Conservation (phyloP, 2,329 filamentous ascomycete genomes). For the Phaeosphaeria sp. region DNA sequence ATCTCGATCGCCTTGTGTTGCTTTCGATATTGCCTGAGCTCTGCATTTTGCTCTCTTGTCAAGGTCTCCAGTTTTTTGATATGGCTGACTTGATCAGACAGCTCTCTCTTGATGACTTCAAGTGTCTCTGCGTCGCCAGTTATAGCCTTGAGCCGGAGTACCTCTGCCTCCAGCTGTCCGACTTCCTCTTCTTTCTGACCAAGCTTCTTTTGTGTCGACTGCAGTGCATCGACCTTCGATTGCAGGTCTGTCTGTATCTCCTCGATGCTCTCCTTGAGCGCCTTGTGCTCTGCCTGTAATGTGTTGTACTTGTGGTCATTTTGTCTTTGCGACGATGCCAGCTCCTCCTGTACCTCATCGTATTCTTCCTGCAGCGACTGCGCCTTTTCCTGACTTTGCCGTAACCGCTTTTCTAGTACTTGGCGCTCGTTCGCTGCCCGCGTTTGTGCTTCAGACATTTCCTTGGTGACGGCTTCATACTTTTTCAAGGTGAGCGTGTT, state of each 20-base stretch:
- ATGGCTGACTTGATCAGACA: slow-evolving; percentile 90
- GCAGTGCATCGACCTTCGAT: slow-evolving; percentile 62
- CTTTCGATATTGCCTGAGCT: slow-evolving; percentile 82
- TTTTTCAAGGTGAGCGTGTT: slow-evolving; percentile 60
- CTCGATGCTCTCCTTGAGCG: slow-evolving; percentile 64
- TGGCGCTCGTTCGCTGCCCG: slow-evolving; percentile 62
- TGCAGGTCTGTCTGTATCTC: slow-evolving; percentile 67
- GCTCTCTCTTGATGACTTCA: slow-evolving; percentile 81
- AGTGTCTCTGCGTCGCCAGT: slow-evolving; percentile 87
- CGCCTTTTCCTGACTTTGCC: slow-evolving; percentile 71
- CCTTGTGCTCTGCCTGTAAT: slow-evolving; percentile 65
- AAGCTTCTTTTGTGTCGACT: slow-evolving; percentile 70
- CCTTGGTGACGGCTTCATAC: slow-evolving; percentile 60
- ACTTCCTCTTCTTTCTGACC: slow-evolving; percentile 72
- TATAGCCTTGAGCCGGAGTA: slow-evolving; percentile 83
- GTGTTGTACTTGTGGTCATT: slow-evolving; percentile 65
- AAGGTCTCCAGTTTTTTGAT: slow-evolving; percentile 82
- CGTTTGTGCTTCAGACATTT: slow-evolving; percentile 63
- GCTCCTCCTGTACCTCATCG: slow-evolving; percentile 79
- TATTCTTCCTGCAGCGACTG: slow-evolving; percentile 78
- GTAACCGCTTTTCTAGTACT: slow-evolving; percentile 61
- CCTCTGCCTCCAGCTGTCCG: slow-evolving; percentile 79
- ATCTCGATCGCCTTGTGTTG: slow-evolving; percentile 87
- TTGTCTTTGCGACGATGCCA: slow-evolving; percentile 73
- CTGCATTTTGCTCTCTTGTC: slow-evolving; percentile 78